Base-by-base conservation (phyloP, 1,139 yeast genomes). In the Candida pseudoviswanathii region DNA sequence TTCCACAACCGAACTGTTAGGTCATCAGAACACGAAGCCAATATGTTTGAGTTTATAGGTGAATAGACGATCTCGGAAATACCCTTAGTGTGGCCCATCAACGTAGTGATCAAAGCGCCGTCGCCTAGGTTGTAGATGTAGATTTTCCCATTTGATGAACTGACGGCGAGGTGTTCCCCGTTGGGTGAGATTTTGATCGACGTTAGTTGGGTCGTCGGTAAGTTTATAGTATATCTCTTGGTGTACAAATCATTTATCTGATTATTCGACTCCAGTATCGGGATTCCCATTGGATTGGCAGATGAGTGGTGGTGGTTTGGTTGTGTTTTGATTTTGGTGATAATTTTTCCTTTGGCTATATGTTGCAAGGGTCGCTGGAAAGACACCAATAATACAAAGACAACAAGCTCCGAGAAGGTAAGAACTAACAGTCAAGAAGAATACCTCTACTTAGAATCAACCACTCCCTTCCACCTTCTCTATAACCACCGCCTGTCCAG, bases 21-120 rank as follows among this genome's bases (percentile, higher is more conserved):
- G 65, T 94, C 99, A 63, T 94, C 98, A 0, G 96, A 86, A 1
- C 87, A 94, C 0, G 96, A 82, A 2, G 96, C 97, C 4, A 94
- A 54, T 44, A 86, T 80, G 51, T 75, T 71, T n/a, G 87, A 77
- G 63, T 88, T 86, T 31, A 70, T 67, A 2, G 94, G 92, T 0
- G 94, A 82, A 82, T 91, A 94, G 31, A 79, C 77, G 1, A 90
- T 60, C 53, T 85, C 89, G 4, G 89, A 84, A 3, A 90, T 70
- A 0, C 96, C 96, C 46, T 71, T 75, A 3, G 80, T 64, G 59
- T 90, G 97, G 1, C 92, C 94, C 4, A 58, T 61, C 4, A 87
- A 63, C 3, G 75, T 70, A 16, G 75, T 62, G 5, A 72, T 51
- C n/a, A 58, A 42, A 11, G 51, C 37, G 5, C 66, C 70, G 5